Evolutionary conservation across 208 protist genomes (phyloP).

Genomic region (Crithidia thermophila): DNA sequence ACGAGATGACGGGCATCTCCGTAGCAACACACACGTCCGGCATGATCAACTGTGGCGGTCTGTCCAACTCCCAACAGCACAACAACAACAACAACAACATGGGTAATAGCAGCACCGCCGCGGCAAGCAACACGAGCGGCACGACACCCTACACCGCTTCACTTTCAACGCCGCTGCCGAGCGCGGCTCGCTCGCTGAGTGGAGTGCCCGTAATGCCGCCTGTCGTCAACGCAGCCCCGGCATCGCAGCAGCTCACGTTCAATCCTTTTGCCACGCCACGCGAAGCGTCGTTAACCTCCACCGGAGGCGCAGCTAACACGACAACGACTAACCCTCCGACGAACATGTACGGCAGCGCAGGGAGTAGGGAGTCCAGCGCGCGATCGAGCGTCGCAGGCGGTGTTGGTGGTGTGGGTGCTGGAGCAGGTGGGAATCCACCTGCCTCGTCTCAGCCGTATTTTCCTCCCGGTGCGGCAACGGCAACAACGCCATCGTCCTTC

Average conservation of each 20-base stretch:
- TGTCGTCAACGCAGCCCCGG: neutral
- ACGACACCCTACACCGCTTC: no score
- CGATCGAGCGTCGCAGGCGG: slow-evolving; percentile 1
- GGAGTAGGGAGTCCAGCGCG: neutral
- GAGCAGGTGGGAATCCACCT: no score
- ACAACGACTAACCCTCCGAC: no score
- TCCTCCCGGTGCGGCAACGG: no score
- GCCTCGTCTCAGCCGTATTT: neutral
- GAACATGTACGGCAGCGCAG: no score
- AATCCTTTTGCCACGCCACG: slow-evolving; percentile 14
- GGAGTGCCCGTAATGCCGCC: neutral
- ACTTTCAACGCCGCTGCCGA: no score
- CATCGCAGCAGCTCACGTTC: neutral
- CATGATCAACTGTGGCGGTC: slow-evolving; percentile 5
- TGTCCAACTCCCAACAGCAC: neutral
- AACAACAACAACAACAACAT: neutral
- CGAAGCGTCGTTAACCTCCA: neutral
- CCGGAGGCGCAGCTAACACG: neutral
- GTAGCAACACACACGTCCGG: slow-evolving; percentile 15
- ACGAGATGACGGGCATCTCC: slow-evolving; percentile 22
- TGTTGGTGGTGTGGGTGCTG: no score
- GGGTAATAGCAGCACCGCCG: neutral
- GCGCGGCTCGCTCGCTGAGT: no score
- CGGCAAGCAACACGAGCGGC: no score
- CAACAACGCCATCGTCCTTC: no score